Evolutionary conservation across 1,284 basidiomycete genomes (phyloP), one percentile per base, ranked within the genome.

Genomic region (Ceratobasidium sp.): DNA sequence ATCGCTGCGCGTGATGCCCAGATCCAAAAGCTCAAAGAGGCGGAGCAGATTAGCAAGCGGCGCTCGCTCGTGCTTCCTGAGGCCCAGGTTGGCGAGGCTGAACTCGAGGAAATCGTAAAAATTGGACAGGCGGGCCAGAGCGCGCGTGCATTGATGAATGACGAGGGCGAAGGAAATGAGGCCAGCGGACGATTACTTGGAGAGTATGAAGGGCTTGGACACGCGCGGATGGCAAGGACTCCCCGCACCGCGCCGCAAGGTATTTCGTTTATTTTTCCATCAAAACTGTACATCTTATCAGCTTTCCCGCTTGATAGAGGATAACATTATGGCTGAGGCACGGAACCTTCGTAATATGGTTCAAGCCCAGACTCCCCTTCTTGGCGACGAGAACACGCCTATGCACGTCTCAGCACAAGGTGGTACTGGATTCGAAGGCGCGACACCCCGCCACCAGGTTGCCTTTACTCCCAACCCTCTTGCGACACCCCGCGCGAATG

Each of bases 391-490:
- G n/a, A n/a, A n/a, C n/a, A n/a, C n/a, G n/a, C n/a, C n/a, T n/a
- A 99, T 98, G 79, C 96, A 96, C 83, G 87, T 88, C n/a, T 88
- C 88, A 10, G 87, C 90, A 18, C 89, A 88, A 39, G 92, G 91
- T 23, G 95, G 95, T 15, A 96, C 95, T 6, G 97, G 97, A 1
- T 97, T 95, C 83, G 95, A 95, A 83, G 90, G 95, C 64, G 96
- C 96, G 0, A 97, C 96, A 1, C 97, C 97, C 33, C 91, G 91
- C n/a, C 94, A 95, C 82, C 91, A 92, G 81, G 91, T 94, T 20
- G 90, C 94, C 0, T 96, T 97, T 80, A 99, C 97, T 0, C 97
- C 97, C 5, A 99, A 99, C 86, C 97, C 97, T 3, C 90, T 99
- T 10, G 93, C 95, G 12, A 98, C 97, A 0, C 96, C 96, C 9